phyloP scores from a whole-genome alignment of 2,329 filamentous ascomycete species.

The Eurotiales sp. region DNA sequence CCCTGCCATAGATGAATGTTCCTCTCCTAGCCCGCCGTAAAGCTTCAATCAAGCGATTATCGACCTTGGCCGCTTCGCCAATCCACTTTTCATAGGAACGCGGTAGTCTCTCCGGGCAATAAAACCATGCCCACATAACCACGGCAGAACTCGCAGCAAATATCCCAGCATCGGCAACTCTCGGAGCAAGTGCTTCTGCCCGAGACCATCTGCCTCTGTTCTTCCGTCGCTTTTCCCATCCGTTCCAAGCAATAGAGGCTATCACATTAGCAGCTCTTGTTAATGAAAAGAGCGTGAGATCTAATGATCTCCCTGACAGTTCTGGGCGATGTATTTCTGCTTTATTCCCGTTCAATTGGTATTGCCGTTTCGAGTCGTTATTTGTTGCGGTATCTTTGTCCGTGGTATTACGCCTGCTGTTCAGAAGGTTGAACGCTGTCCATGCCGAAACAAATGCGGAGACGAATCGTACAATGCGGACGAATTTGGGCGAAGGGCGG shows the following conservation, averaged over 20 bases:
- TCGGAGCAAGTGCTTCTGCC: conserved; percentile 39
- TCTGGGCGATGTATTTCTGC: conserved; percentile 23
- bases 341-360: conserved; percentile 9
- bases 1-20: conserved; percentile 66
- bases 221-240: conserved; percentile 34
- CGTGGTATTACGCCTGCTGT: conserved; percentile 30
- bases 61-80: conserved; percentile 68
- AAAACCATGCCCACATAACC: conserved; percentile 91
- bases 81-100: conserved; percentile 79
- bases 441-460: conserved; percentile 49
- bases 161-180: conserved; percentile 61
- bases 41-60: conserved; percentile 68
- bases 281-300: conserved; percentile 74
- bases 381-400: conserved; percentile 10
- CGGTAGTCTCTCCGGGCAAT: conserved; percentile 66
- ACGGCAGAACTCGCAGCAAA: conserved; percentile 70
- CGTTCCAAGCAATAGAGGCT: conserved; percentile 62
- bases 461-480: conserved; percentile 33
- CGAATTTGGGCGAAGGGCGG: conserved; percentile 16
- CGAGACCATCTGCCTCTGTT: conserved; percentile 26
- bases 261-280: conserved; percentile 70
- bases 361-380: conserved; percentile 8
- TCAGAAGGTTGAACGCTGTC: conserved; percentile 48
- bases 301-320: conserved; percentile 69
- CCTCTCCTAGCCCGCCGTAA: conserved; percentile 64